Percentiles rank a stretch among this genome's conserved stretches.
Evolutionary conservation across 345 rosid species (phyloP).

Genomic region (Dipteronia sinensis): DNA sequence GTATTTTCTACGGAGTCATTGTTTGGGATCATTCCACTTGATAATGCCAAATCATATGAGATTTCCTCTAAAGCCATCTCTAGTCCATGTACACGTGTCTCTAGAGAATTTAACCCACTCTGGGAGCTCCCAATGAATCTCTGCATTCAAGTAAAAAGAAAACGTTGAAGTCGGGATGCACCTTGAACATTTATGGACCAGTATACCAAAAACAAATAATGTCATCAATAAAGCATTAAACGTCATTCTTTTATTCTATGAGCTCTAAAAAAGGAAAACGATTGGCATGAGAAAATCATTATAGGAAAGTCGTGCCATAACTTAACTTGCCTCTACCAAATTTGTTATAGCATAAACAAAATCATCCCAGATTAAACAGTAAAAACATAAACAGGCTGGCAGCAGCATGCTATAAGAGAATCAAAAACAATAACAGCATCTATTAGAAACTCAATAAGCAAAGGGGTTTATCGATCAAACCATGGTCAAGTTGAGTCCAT

Average conservation of each 20-base stretch:
- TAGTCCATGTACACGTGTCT: conserved; percentile 78
- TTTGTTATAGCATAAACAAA: not conserved
- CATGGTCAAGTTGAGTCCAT: not conserved
- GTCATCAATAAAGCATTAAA: not conserved
- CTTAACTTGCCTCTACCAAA: too few species aligned
- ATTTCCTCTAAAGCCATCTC: conserved; percentile 91
- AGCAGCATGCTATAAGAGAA: not conserved
- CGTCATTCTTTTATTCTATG: too few species aligned
- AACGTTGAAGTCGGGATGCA: conserved; percentile 19
- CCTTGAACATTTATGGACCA: not conserved
- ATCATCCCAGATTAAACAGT: conserved; percentile 4
- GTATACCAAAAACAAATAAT: not conserved
- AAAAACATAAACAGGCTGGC: not conserved
- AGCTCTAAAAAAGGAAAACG: too few species aligned
- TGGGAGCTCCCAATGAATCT: conserved; percentile 88
- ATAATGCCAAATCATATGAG: conserved; percentile 64
- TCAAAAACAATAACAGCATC: not conserved
- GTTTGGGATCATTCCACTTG: conserved; percentile 63
- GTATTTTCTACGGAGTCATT: conserved; percentile 50
- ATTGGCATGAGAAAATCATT: too few species aligned
- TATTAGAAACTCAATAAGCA: not conserved
- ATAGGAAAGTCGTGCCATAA: too few species aligned
- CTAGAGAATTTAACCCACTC: conserved; percentile 77
- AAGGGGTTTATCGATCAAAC: not conserved
- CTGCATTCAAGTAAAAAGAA: conserved; percentile 42